phyloP scores from a whole-genome alignment of 192 early-diverging fungal genomes.

The Chytriomyces sp. region DNA sequence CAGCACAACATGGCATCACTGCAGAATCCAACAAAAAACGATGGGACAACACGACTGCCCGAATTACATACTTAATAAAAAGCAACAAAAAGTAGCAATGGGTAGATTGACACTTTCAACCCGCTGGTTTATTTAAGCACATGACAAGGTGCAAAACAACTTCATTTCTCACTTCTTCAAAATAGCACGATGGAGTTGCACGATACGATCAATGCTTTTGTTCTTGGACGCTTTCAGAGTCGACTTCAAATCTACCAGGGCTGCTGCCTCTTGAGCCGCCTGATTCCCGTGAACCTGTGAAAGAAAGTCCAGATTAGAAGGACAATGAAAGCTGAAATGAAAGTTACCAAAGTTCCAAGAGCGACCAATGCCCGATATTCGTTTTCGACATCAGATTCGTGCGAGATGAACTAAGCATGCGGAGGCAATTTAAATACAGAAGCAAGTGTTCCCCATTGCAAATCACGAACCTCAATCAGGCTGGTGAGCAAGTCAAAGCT shows the following conservation, averaged over 20 bases:
- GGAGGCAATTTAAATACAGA: not conserved
- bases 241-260: constrained; percentile 20
- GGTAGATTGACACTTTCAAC: too few relatives aligned
- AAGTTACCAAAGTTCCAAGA: constrained; percentile 66
- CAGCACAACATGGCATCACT: constrained; percentile 2
- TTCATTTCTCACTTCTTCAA: constrained; percentile 27
- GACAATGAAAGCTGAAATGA: not conserved
- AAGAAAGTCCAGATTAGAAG: not conserved
- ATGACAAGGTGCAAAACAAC: too few relatives aligned
- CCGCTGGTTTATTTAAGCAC: too few relatives aligned
- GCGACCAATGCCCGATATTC: constrained; percentile 64
- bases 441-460: not conserved
- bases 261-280: constrained; percentile 27
- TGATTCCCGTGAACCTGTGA: constrained; percentile 14
- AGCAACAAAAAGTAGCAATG: not conserved
- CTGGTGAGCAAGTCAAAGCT: constrained; percentile 51
- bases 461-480: constrained; percentile 51
- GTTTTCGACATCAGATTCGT: constrained; percentile 65
- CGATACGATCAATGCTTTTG: constrained; percentile 27
- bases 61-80: constrained; percentile 5
- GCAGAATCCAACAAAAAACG: not conserved
- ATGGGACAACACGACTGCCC: not conserved
- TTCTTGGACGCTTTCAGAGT: constrained; percentile 21
- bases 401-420: constrained; percentile 50
- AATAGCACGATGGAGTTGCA: constrained; percentile 15